These are phyloP conservation scores for Lactarius sanguifluus DNA, from an alignment of 768 basidiomycete genomes.

Conservation along the genomic window DNA sequence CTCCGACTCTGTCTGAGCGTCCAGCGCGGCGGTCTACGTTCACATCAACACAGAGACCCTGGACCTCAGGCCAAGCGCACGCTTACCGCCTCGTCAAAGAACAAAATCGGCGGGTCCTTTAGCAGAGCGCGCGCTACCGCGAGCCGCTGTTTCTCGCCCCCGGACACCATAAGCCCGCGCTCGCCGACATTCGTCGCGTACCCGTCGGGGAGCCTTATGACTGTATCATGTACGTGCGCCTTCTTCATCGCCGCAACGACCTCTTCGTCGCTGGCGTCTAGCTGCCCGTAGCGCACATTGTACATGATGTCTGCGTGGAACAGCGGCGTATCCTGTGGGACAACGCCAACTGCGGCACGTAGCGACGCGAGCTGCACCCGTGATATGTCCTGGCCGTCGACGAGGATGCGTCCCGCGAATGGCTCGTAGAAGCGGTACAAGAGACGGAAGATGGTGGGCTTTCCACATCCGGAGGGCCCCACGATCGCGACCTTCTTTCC, in stretches of 20 bases:
- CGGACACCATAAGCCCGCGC: constrained; percentile 95
- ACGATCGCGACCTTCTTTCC: constrained; percentile 98
- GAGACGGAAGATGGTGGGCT: constrained; percentile 94
- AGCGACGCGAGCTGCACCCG: constrained; percentile 70
- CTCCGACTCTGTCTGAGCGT: constrained; percentile 92
- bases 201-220: constrained; percentile 78
- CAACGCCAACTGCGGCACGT: constrained; percentile 80
- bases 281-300: constrained; percentile 89
- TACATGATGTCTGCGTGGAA: constrained; percentile 96
- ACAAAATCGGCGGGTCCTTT: constrained; percentile 93
- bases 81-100: constrained; percentile 97
- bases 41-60: constrained; percentile 4
- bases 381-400: constrained; percentile 86
- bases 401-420: constrained; percentile 69
- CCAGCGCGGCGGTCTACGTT: constrained; percentile 86
- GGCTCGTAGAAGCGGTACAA: constrained; percentile 95
- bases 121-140: constrained; percentile 91
- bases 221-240: constrained; percentile 84
- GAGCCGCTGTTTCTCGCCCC: constrained; percentile 96
- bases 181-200: constrained; percentile 94
- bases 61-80: neutral
- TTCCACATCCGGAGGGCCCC: constrained; percentile 95
- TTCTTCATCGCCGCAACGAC: constrained; percentile 79
- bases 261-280: constrained; percentile 87
- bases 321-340: constrained; percentile 96